These are phyloP conservation scores for Aspergillus caelatus DNA, from an alignment of 2,329 filamentous ascomycete genomes.

Conservation along the genomic window DNA sequence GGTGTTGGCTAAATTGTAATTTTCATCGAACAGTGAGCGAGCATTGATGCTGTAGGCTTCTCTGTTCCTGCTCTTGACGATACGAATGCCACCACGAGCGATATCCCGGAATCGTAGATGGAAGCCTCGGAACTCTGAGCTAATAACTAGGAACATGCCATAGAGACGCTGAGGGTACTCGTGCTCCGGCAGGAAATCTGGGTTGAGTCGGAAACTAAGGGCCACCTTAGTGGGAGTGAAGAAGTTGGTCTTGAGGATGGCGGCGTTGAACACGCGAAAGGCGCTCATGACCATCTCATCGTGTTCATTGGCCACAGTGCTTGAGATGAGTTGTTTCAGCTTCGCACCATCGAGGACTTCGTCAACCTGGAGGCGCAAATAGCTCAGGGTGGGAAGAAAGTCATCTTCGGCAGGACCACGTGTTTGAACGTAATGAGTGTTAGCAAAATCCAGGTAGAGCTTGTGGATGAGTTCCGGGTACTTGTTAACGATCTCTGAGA, in stretches of 20 bases:
- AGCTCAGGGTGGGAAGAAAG: conserved; percentile 71
- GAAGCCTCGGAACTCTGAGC: conserved; percentile 94
- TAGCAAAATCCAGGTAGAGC: conserved; percentile 90
- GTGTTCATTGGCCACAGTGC: conserved; percentile 86
- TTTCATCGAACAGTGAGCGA: conserved; percentile 95
- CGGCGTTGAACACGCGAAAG: conserved; percentile 92
- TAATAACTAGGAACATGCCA: conserved; percentile 98
- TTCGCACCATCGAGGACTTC: conserved; percentile 75
- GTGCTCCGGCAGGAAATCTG: conserved; percentile 77
- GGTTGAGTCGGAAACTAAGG: conserved; percentile 88
- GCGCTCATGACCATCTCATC: conserved; percentile 98
- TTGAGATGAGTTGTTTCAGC: conserved; percentile 75
- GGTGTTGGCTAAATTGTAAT: conserved; percentile 96
- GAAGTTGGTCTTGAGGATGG: conserved; percentile 94
- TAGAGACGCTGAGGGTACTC: conserved; percentile 94
- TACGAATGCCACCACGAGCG: conserved; percentile 93
- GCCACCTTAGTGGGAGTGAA: conserved; percentile 99
- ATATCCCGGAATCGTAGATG: conserved; percentile 98
- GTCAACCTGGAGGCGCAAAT: conserved; percentile 66
- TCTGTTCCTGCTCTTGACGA: conserved; percentile 95
- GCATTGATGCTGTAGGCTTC: conserved; percentile 97
- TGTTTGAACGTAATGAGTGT: conserved; percentile 75
- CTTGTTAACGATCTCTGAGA: conserved; percentile 91
- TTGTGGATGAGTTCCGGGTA: conserved; percentile 86
- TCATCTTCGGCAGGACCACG: conserved; percentile 63